A percentile compares a stretch with the other conserved stretches of the same genome.
phyloP scores from a whole-genome alignment of 2,329 filamentous ascomycete species.

The Colletotrichum echinochloae region DNA sequence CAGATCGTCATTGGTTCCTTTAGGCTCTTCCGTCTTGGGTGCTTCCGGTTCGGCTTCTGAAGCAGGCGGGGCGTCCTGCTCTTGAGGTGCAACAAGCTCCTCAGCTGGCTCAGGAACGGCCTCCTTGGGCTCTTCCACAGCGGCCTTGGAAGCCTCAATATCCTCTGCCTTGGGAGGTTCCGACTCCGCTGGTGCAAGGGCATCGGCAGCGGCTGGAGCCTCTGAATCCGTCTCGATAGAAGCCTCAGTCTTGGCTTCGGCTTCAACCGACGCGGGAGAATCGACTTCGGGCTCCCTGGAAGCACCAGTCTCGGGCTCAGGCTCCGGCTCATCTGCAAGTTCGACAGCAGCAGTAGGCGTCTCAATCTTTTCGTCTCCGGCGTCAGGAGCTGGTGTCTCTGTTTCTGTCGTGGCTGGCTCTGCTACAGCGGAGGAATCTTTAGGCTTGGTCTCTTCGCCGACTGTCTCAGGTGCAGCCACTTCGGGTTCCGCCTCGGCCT shows the following conservation, averaged over 20 bases:
- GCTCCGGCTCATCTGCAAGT: not conserved
- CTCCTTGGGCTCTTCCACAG: not conserved
- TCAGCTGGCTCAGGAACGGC: not conserved
- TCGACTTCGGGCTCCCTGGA: constrained; percentile 8
- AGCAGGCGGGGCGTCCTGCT: not conserved
- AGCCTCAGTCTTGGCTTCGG: constrained; percentile 5
- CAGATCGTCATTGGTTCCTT: not conserved
- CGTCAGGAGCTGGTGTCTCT: not conserved
- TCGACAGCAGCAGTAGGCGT: not conserved
- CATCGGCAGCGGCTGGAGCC: not conserved
- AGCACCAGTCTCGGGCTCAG: not conserved
- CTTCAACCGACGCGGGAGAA: not conserved
- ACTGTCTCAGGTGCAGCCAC: not conserved
- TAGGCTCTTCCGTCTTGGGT: not conserved
- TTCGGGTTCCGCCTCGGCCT: not conserved
- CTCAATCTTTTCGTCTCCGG: not conserved
- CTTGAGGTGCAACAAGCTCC: not conserved
- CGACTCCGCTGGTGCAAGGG: not conserved
- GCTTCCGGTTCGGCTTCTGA: not conserved
- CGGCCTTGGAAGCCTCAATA: constrained; percentile 8
- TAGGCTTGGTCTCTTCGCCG: not conserved
- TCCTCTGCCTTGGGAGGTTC: constrained; percentile 6
- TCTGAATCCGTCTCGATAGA: not conserved
- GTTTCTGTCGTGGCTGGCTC: not conserved
- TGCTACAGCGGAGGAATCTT: not conserved